Evolutionary conservation across 495 filamentous ascomycete genomes (phyloP).

Genomic region (Penicillium egyptiacum): DNA sequence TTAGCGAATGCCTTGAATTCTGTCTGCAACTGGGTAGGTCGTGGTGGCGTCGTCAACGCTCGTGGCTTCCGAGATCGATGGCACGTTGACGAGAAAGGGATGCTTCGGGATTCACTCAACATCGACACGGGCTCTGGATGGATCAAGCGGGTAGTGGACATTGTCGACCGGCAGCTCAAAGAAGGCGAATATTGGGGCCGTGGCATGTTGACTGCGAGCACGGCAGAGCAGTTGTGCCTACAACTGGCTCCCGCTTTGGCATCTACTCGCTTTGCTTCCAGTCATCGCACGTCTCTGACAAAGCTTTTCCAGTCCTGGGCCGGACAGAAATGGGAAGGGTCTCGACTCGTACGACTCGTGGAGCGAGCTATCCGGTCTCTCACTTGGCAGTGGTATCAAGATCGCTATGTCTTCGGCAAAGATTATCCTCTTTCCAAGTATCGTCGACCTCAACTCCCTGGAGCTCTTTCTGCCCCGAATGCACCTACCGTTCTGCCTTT

Average conservation of each 20-base stretch:
- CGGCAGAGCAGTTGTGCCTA: slow-evolving; percentile 51
- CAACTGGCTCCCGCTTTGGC: slow-evolving; percentile 43
- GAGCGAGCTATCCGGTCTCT: slow-evolving; percentile 78
- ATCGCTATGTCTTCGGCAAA: slow-evolving; percentile 66
- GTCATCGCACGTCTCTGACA: slow-evolving; percentile 37
- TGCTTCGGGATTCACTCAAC: slow-evolving; percentile 71
- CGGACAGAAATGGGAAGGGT: slow-evolving; percentile 81
- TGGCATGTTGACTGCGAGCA: slow-evolving; percentile 61
- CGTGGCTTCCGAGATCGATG: slow-evolving; percentile 79
- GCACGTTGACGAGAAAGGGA: slow-evolving; percentile 88
- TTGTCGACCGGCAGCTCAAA: slow-evolving; percentile 84
- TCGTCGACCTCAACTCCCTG: slow-evolving; percentile 71
- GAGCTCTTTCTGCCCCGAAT: slow-evolving; percentile 73
- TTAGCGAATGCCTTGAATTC: slow-evolving; percentile 95
- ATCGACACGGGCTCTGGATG: slow-evolving; percentile 68
- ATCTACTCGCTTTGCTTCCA: slow-evolving; percentile 30
- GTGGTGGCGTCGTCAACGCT: slow-evolving; percentile 77
- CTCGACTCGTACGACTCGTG: slow-evolving; percentile 77
- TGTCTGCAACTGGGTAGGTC: slow-evolving; percentile 91
- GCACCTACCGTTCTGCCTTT: slow-evolving; percentile 98
- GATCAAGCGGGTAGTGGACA: slow-evolving; percentile 93
- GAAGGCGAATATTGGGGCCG: slow-evolving; percentile 89
- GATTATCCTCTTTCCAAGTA: slow-evolving; percentile 62
- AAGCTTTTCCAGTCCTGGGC: slow-evolving; percentile 66
- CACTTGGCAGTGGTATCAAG: slow-evolving; percentile 86